phyloP scores from a whole-genome alignment of 306 rosid genomes.

The Styphnolobium japonicum region DNA sequence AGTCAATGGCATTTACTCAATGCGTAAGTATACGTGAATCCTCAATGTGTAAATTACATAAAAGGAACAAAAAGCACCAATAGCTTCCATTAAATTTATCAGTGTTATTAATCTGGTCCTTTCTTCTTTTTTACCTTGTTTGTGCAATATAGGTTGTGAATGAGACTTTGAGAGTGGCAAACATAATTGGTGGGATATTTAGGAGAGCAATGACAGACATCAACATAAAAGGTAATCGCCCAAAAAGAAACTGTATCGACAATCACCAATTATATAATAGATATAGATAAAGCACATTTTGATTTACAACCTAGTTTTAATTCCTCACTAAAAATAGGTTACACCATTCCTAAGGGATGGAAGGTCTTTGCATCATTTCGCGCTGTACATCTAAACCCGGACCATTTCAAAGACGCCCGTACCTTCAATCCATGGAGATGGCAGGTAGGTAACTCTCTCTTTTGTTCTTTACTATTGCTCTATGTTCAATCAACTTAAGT shows the following conservation, averaged over 20 bases:
- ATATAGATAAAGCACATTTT: neutral
- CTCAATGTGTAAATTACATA: neutral
- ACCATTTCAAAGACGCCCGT: conserved; percentile 90
- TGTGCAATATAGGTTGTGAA: conserved; percentile 67
- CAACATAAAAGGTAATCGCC: conserved; percentile 61
- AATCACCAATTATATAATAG: neutral
- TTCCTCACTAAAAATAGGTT: conserved; percentile 42
- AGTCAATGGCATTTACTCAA: conserved; percentile 93
- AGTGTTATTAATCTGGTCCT: neutral
- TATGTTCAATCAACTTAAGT: neutral
- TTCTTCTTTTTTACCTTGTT: neutral
- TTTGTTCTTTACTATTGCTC: neutral
- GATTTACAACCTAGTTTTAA: neutral
- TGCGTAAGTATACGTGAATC: conserved; percentile 77
- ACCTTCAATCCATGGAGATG: conserved; percentile 96
- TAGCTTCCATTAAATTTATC: neutral
- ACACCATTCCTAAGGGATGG: conserved; percentile 95
- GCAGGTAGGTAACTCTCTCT: conserved; percentile 45
- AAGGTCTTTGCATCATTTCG: conserved; percentile 93
- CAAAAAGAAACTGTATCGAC: neutral
- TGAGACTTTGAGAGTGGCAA: conserved; percentile 80
- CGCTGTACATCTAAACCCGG: conserved; percentile 81
- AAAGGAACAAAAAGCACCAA: neutral
- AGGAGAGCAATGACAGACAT: conserved; percentile 79
- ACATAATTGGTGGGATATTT: conserved; percentile 87